Evolutionary conservation across 1,139 yeast species (phyloP).

Genomic region (Protomyces macrosporus): DNA sequence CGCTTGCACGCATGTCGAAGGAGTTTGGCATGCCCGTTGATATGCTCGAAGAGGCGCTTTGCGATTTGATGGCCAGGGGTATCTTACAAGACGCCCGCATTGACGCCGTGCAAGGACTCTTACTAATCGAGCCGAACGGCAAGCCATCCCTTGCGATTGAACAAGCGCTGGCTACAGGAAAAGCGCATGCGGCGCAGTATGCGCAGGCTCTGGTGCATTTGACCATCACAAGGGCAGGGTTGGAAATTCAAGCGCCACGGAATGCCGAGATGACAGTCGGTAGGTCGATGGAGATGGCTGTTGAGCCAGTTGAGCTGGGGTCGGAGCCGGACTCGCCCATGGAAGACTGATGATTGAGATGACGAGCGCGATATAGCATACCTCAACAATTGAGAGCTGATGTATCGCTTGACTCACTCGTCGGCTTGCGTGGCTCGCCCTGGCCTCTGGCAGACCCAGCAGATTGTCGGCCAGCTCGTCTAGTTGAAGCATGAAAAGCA

Average conservation of each 20-base stretch:
- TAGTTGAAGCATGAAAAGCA: too few species aligned
- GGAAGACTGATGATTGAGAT: background rate
- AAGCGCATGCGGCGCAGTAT: background rate
- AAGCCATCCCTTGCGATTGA: background rate
- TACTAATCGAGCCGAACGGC: background rate
- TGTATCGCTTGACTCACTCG: too few species aligned
- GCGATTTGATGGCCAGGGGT: conserved; percentile 24
- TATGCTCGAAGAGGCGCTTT: conserved; percentile 28
- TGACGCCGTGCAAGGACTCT: conserved; percentile 1
- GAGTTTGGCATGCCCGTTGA: conserved; percentile 27
- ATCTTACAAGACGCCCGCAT: conserved; percentile 22
- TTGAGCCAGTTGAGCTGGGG: background rate
- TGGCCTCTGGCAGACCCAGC: too few species aligned
- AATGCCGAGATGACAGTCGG: too few species aligned
- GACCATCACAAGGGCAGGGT: conserved; percentile 1
- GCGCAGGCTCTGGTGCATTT: conserved; percentile 6
- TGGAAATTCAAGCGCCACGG: background rate
- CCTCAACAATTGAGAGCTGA: too few species aligned
- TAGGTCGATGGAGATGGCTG: background rate
- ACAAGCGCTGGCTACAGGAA: background rate
- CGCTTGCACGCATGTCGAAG: conserved; percentile 28
- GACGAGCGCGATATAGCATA: too few species aligned
- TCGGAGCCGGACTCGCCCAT: background rate
- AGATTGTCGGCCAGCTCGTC: too few species aligned
- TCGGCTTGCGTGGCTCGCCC: too few species aligned